Base-by-base conservation (phyloP, 805 yeast species). In the Starmerella apicola region DNA sequence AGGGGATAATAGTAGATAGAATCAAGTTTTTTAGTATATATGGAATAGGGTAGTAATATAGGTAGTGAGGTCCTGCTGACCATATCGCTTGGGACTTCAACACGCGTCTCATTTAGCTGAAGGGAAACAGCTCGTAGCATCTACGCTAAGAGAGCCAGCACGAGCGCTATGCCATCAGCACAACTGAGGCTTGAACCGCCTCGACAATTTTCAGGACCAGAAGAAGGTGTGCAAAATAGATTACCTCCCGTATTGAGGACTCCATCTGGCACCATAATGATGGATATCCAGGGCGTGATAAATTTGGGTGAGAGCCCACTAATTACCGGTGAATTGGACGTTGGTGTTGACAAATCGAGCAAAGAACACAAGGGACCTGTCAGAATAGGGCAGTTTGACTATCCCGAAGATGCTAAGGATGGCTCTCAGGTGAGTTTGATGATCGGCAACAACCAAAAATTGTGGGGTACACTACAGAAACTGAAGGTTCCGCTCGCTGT, bases 251-350 rank as follows among this genome's bases (percentile, higher is more conserved):
- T 42, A 3, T 28, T 48, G 17, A 33, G 36, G 21, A 45, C 51
- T 5, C 43, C 36, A 4, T 20, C 31, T 3, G 51, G 51, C 9
- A 43, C 44, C 1, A 46, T 43, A 6, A 18, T 49, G 36, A 32
- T 49, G 5, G 52, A 49, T 29, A 43, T 49, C 29, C 52, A 49
- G 23, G 52, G 52, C 34, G 41, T 39, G 6, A 36, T 49, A 3
- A 39, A 44, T 22, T 39, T 47, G 3, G 52, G 51, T 10, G 42
- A 41, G 25, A 15, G 23, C 18, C 49, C 51, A 5, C 42, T 49
- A 21, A 36, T 42, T 9, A 36, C 37, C 18, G 37, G 47, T 10
- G 50, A 46, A 37, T 43, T 46, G 28, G 51, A 47, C 25, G 35
- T 39, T 33, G 43, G 38, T 19, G 21, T n/a, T n/a, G n/a, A n/a